Conservation (phyloP, 2,329 filamentous ascomycete genomes). For the Alternaria triticimaculans region DNA sequence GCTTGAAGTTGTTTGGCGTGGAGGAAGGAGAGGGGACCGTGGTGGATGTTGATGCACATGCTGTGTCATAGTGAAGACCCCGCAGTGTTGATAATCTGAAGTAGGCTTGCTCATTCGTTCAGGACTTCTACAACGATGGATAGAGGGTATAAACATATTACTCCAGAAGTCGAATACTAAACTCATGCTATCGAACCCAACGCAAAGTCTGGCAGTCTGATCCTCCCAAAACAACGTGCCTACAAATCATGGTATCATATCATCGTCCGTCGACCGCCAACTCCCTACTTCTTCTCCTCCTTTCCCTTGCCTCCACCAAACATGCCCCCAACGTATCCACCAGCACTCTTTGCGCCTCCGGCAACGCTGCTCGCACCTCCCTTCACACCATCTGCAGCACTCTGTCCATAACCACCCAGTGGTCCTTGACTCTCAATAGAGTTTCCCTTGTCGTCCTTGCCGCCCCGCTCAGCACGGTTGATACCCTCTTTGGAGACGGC, state of each 20-base stretch:
- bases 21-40: slow-evolving; percentile 22
- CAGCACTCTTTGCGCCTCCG: slow-evolving; percentile 35
- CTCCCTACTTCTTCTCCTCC: slow-evolving; percentile 24
- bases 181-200: background rate
- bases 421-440: slow-evolving; percentile 51
- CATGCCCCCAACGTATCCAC: slow-evolving; percentile 32
- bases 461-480: slow-evolving; percentile 69
- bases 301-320: slow-evolving; percentile 27
- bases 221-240: background rate
- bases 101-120: background rate
- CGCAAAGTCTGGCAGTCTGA: background rate
- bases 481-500: slow-evolving; percentile 67
- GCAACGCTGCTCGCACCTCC: slow-evolving; percentile 29
- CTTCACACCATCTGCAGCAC: slow-evolving; percentile 44
- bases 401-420: slow-evolving; percentile 39
- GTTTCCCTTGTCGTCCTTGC: slow-evolving; percentile 66
- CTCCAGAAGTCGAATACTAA: background rate
- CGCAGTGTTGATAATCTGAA: background rate
- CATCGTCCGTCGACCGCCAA: background rate
- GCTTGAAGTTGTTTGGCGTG: slow-evolving; percentile 39
- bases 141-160: background rate
- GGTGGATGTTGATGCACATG: slow-evolving; percentile 5
- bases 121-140: background rate
- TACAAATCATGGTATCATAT: slow-evolving; percentile 4
- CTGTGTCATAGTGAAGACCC: background rate